Conservation (phyloP, 768 basidiomycete species). For the Botryobasidium botryosum region DNA sequence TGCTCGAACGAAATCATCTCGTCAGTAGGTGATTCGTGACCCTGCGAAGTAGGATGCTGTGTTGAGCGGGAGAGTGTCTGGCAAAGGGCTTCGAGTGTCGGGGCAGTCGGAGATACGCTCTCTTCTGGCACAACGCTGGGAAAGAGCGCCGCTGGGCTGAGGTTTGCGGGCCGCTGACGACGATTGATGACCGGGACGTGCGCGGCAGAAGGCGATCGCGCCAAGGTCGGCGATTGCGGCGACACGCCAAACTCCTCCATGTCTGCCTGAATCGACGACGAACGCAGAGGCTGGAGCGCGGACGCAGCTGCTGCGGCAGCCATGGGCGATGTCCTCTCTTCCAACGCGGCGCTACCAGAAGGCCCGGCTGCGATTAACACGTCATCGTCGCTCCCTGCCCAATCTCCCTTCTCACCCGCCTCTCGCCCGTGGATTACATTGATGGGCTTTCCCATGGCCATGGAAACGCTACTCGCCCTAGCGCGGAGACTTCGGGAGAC, state of each 20-base stretch:
- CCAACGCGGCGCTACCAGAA: slow-evolving; percentile 64
- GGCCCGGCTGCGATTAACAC: slow-evolving; percentile 72
- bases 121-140: background rate
- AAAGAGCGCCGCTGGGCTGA: no score
- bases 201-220: background rate
- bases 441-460: no score
- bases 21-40: slow-evolving; percentile 11
- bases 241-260: slow-evolving; percentile 8
- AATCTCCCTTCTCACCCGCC: slow-evolving; percentile 37
- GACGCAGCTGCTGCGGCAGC: slow-evolving; percentile 19
- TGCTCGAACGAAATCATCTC: slow-evolving; percentile 47
- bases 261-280: background rate
- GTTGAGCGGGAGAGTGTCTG: background rate
- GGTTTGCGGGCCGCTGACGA: background rate
- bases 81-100: background rate
- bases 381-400: slow-evolving; percentile 72
- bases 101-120: slow-evolving; percentile 1
- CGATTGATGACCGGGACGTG: background rate
- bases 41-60: background rate
- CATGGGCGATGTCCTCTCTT: slow-evolving; percentile 61
- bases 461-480: no score
- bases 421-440: no score
- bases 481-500: no score
- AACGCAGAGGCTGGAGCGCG: background rate
- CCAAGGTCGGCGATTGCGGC: background rate